Evolutionary conservation across 805 yeast genomes (phyloP), one percentile per base, ranked within the genome.

Genomic region (Starmerella khaoyaiensis): DNA sequence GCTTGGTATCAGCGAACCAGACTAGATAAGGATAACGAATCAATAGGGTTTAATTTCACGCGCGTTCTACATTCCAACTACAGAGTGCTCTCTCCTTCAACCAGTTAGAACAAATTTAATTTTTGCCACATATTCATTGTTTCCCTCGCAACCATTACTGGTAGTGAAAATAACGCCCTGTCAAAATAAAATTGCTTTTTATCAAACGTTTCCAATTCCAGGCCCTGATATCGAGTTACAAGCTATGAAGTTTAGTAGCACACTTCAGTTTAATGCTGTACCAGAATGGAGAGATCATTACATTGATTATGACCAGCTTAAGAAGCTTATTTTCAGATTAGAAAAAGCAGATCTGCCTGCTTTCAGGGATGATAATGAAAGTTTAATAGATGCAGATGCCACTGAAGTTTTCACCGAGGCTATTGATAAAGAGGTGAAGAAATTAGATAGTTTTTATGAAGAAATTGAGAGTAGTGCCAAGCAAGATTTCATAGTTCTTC

Each of bases 231-330:
- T 44, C 11, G 46, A 41, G 34, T 42, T 44, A 12, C 39, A 28
- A 30, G 24, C 23, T 10, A 87, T 87, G 98, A 87, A 87, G 69
- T 87, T 87, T 62, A 79, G 94, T 19, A 94, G 86, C 55, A 81
- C 95, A 5, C 63, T 87, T 46, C 95, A 87, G 67, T 86, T 87
- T 61, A 87, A 87, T 59, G 94, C 97, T 18, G 97, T 90, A 4
- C 96, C 98, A 2, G 97, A 90, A 58, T 87, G 98, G 98, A 73
- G 94, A 10, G 76, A 93, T 20, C 74, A 80, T 56, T 87, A 87
- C 59, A 76, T 87, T 39, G 86, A 93, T 38, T 87, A 87, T 59
- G 79, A 94, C 1, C 76, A 80, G 26, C 64, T 90, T 41, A 87
- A 90, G 58, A 82, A 81, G 61, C 68, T 80, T 28, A 79, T 86